A percentile compares a stretch with the other conserved stretches of the same genome.
These are phyloP conservation scores for Liriodendron chinense DNA, from an alignment of 164 flowering plant species.

Conservation along the genomic window DNA sequence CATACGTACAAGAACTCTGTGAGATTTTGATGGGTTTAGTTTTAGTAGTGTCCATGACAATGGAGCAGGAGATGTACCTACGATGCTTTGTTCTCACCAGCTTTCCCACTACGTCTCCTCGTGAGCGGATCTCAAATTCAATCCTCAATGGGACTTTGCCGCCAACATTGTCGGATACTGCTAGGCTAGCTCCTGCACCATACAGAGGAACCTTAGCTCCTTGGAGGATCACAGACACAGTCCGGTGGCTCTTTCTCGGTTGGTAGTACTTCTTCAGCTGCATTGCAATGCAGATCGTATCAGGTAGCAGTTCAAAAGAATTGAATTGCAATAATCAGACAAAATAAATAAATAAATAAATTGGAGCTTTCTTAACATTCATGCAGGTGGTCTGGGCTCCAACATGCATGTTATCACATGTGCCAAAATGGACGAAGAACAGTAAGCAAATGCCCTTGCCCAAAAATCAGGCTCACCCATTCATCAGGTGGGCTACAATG, in stretches of 20 bases:
- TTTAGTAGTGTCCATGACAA: slow-evolving; percentile 36
- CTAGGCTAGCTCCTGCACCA: slow-evolving; percentile 79
- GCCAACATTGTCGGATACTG: slow-evolving; percentile 25
- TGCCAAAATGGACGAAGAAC: no score
- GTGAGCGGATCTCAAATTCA: slow-evolving; percentile 54
- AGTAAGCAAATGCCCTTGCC: no score
- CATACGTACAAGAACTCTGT: slow-evolving; percentile 49
- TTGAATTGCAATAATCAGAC: no score
- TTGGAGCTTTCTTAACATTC: no score
- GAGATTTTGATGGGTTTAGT: slow-evolving; percentile 60
- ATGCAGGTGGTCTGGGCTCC: no score
- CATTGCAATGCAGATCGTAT: slow-evolving; percentile 6
- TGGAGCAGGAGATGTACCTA: slow-evolving; percentile 44
- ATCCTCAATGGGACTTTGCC: slow-evolving; percentile 57
- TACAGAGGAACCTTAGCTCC: slow-evolving; percentile 80
- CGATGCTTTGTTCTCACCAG: slow-evolving; percentile 61
- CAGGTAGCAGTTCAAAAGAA: neutral
- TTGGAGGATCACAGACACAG: slow-evolving; percentile 44
- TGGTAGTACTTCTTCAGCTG: slow-evolving; percentile 91
- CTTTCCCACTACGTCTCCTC: slow-evolving; percentile 87
- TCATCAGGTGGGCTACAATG: no score
- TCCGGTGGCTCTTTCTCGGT: slow-evolving; percentile 73
- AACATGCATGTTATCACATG: no score
- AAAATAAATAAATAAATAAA: no score
- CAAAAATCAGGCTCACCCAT: no score